These are phyloP conservation scores for Serendipita sp. DNA, from an alignment of 768 basidiomycete species.

Conservation along the genomic window DNA sequence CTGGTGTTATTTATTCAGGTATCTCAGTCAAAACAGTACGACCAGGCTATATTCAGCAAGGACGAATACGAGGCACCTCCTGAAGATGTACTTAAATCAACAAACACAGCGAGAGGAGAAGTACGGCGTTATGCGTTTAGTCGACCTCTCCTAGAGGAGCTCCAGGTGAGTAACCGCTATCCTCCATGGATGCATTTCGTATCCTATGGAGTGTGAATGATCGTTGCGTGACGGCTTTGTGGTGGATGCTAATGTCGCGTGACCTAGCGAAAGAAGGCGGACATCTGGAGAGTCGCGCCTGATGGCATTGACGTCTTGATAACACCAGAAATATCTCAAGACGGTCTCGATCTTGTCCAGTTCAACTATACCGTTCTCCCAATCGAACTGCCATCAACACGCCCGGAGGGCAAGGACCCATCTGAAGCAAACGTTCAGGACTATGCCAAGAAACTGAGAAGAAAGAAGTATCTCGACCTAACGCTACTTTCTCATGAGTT, in stretches of 20 bases:
- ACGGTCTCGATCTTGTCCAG: not conserved
- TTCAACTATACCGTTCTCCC: not conserved
- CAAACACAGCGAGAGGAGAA: not conserved
- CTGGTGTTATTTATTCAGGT: too few species aligned
- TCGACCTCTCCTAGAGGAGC: not conserved
- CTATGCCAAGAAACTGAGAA: not conserved
- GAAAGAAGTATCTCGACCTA: not conserved
- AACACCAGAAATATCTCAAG: not conserved
- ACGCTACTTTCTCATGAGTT: constrained; percentile 1
- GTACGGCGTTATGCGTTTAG: not conserved
- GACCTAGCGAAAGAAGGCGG: not conserved
- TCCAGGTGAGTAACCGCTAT: not conserved
- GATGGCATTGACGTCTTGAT: not conserved
- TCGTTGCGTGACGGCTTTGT: not conserved
- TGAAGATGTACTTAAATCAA: too few species aligned
- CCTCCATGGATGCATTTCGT: not conserved
- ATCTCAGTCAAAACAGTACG: too few species aligned
- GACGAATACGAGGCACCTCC: too few species aligned
- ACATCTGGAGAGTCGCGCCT: not conserved
- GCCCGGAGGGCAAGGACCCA: not conserved
- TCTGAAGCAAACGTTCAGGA: not conserved
- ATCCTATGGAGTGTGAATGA: not conserved
- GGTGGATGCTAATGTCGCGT: not conserved
- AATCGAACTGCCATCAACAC: not conserved
- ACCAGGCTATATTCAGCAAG: too few species aligned